Conservation (phyloP, 1,284 basidiomycete genomes). For the Rhizopogon hawkerae region DNA sequence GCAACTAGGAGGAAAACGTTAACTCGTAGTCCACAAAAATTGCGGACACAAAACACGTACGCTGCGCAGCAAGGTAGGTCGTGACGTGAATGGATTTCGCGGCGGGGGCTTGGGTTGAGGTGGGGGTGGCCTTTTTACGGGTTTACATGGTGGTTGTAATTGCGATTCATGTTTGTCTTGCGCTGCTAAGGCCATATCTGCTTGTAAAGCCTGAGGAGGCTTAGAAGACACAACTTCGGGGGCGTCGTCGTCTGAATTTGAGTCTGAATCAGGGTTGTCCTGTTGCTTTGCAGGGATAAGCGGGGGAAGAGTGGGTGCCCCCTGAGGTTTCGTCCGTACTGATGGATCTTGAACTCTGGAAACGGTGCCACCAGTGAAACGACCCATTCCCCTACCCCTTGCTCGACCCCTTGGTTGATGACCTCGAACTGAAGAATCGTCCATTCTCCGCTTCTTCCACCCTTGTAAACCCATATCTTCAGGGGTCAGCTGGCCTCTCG, state of each 20-base stretch:
- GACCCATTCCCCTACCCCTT: constrained; percentile 24
- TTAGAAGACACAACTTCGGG: constrained; percentile 64
- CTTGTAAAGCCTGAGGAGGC: constrained; percentile 14
- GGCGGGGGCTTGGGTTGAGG: constrained; percentile 47
- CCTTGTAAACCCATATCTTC: constrained; percentile 35
- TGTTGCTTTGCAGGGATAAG: constrained; percentile 14
- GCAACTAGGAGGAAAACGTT: constrained; percentile 41
- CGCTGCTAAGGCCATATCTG: constrained; percentile 3
- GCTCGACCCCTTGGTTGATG: constrained; percentile 14
- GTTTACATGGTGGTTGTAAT: constrained; percentile 7
- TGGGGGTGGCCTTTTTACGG: constrained; percentile 24
- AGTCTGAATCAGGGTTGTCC: constrained; percentile 12
- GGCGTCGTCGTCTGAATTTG: constrained; percentile 30
- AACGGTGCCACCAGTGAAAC: constrained; percentile 9
- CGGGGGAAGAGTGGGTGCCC: neutral
- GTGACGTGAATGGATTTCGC: constrained; percentile 60
- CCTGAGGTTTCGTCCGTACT: neutral
- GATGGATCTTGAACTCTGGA: neutral
- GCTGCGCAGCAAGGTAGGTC: constrained; percentile 65
- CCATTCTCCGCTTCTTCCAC: constrained; percentile 29
- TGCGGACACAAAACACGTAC: constrained; percentile 32
- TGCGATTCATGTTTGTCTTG: neutral
- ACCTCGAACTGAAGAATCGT: constrained; percentile 13
- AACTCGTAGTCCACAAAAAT: constrained; percentile 7
- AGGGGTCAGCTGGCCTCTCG: constrained; percentile 65